These are phyloP conservation scores for Acacia melanoxylon DNA, from an alignment of 306 rosid species.

Conservation along the genomic window DNA sequence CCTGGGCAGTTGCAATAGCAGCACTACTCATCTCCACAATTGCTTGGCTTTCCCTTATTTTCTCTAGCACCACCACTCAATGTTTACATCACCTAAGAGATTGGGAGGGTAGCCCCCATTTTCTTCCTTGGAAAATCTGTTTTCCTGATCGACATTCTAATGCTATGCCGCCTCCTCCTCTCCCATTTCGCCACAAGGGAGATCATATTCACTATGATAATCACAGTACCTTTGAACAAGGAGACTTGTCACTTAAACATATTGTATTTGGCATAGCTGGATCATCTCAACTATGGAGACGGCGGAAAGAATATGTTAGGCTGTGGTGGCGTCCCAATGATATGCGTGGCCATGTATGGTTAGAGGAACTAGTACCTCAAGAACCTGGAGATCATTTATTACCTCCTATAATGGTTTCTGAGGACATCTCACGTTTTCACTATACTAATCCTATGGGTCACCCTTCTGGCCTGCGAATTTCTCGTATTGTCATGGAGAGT, in stretches of 20 bases:
- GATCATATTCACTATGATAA: conserved; percentile 30
- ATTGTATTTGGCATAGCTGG: conserved; percentile 77
- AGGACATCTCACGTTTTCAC: conserved; percentile 68
- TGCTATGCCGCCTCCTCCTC: conserved; percentile 22
- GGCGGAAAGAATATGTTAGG: conserved; percentile 62
- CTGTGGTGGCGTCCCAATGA: conserved; percentile 77
- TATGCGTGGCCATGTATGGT: conserved; percentile 80
- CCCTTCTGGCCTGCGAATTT: conserved; percentile 78
- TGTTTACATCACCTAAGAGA: conserved; percentile 50
- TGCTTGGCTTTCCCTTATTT: conserved; percentile 72
- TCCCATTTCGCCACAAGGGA: not conserved
- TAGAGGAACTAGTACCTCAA: conserved; percentile 57
- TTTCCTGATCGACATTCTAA: conserved; percentile 27
- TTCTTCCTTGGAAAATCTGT: conserved; percentile 41
- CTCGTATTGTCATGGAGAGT: conserved; percentile 68
- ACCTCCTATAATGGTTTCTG: conserved; percentile 66
- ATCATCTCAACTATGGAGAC: conserved; percentile 69
- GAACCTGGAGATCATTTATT: conserved; percentile 48
- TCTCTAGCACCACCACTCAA: conserved; percentile 49
- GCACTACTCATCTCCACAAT: conserved; percentile 60
- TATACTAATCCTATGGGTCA: conserved; percentile 75
- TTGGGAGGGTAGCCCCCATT: conserved; percentile 45
- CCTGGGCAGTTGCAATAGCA: conserved; percentile 49
- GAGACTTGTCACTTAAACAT: conserved; percentile 52
- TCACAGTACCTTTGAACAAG: conserved; percentile 27